Conservation (phyloP, 2,329 filamentous ascomycete species). For the Albophoma yamanashiensis region DNA sequence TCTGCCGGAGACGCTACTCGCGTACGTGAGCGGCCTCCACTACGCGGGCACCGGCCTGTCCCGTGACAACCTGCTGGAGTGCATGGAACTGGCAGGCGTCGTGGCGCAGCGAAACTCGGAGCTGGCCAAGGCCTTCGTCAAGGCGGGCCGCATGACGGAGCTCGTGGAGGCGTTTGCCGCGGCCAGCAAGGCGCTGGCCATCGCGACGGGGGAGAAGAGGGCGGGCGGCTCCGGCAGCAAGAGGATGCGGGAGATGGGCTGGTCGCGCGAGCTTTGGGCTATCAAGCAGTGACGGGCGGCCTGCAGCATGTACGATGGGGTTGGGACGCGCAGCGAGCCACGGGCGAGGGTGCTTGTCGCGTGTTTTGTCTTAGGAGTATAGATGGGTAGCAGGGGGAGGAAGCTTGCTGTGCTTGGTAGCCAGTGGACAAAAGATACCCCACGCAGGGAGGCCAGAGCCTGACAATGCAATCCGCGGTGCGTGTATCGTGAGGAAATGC, state of each 20-base stretch:
- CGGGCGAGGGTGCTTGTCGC: neutral
- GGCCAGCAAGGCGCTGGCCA: conserved; percentile 61
- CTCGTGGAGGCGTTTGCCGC: conserved; percentile 66
- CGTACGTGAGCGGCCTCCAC: conserved; percentile 72
- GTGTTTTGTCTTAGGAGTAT: neutral
- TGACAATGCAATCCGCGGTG: neutral
- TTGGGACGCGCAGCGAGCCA: neutral
- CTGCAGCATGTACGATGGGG: neutral
- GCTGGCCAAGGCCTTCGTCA: conserved; percentile 53
- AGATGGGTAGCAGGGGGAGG: neutral
- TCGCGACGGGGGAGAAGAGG: conserved; percentile 45
- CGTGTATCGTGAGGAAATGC: neutral
- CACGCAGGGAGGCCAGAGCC: neutral
- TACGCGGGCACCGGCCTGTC: conserved; percentile 65
- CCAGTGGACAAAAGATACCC: neutral
- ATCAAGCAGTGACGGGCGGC: conserved; percentile 25
- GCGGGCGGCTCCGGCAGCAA: conserved; percentile 38
- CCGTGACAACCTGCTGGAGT: conserved; percentile 67
- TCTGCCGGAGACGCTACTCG: conserved; percentile 75
- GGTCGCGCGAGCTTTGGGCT: conserved; percentile 53
- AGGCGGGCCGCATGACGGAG: conserved; percentile 60
- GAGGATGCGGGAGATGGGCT: conserved; percentile 50
- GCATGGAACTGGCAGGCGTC: conserved; percentile 72
- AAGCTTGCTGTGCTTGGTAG: neutral
- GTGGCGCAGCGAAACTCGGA: conserved; percentile 63